phyloP scores from a whole-genome alignment of 257 asterid species.

The Oldenlandia corymbosa region DNA sequence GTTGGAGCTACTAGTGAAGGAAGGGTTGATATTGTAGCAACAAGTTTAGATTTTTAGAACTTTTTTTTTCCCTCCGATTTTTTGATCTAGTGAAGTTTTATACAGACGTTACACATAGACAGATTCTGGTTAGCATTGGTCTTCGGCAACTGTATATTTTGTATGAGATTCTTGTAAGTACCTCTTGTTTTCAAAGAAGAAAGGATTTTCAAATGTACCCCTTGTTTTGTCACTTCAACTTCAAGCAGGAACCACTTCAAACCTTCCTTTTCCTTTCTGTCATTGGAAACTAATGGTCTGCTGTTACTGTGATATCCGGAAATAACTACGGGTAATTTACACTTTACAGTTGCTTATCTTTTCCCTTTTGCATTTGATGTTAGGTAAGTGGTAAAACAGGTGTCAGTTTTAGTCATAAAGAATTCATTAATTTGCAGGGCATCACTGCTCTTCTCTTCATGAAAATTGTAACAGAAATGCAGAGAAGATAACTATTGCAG shows the following conservation, averaged over 20 bases:
- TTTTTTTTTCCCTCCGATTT: slow-evolving; percentile 19
- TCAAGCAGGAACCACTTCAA: not conserved
- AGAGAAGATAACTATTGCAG: too few species aligned
- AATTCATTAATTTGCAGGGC: too few species aligned
- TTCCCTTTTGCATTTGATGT: too few species aligned
- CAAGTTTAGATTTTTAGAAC: slow-evolving; percentile 4
- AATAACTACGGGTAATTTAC: too few species aligned
- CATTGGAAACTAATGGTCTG: too few species aligned
- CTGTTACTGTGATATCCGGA: too few species aligned
- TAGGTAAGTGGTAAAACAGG: too few species aligned
- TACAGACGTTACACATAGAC: slow-evolving; percentile 22
- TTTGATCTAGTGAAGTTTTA: slow-evolving; percentile 19
- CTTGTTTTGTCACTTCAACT: not conserved
- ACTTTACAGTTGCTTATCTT: too few species aligned
- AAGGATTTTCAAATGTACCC: slow-evolving; percentile 6
- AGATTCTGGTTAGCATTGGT: slow-evolving; percentile 31
- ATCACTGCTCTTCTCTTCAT: too few species aligned
- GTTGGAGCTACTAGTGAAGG: slow-evolving; percentile 65
- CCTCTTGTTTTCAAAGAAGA: not conserved
- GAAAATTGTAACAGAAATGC: too few species aligned
- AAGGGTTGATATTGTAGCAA: slow-evolving; percentile 60
- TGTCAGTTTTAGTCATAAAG: too few species aligned
- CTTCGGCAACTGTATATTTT: slow-evolving; percentile 69
- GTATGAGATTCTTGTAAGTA: slow-evolving; percentile 47
- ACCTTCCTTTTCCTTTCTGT: not conserved